Evolutionary conservation across 1,284 basidiomycete genomes (phyloP), one percentile per base, ranked within the genome.

Genomic region (Cutaneotrichosporon cyanovorans): DNA sequence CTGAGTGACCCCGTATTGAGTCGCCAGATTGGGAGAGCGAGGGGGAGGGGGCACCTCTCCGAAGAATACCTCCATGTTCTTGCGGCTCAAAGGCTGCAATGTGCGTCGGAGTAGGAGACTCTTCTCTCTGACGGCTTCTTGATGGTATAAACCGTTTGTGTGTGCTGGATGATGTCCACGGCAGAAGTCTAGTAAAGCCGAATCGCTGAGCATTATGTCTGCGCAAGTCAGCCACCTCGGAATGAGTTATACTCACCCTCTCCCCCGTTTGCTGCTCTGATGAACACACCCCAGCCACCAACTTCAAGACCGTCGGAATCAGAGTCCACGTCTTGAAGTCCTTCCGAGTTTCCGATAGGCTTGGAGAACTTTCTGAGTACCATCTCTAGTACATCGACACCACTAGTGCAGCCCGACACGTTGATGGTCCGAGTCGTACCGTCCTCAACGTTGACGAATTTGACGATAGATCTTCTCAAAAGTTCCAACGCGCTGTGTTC

Each of bases 281-380:
- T 80, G 90, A 0, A 54, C 1, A 89, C 83, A 15, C 82, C 85
- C 87, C 89, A 95, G 0, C 88, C 88, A 55, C 92, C 87, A 3
- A 91, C 81, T 46, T 78, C 79, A 14, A 92, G 73, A 1, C 80
- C 73, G 46, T 74, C 74, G 35, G 77, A 76, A 3, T 76, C 75
- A 5, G 77, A 77, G 33, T 76, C 72, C 18, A 58, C 64, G 50
- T 72, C 68, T 7, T 7, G 25, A 28, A 28, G 12, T 20, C 55
- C 58, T 50, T 69, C 66, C 3, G 58, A 59, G 23, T 38, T 42
- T 4, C 63, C 66, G 20, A 56, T 53, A 39, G 45, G 12, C 67
- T 89, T 91, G 42, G 81, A 81, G 60, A 91, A 86, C 69, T 96
- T 96, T 65, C 80, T 85, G 50, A 96, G 73, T 0, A 87, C 89